Conservation (phyloP, 352 stramenopile species). For the Phytopythium montanum region DNA sequence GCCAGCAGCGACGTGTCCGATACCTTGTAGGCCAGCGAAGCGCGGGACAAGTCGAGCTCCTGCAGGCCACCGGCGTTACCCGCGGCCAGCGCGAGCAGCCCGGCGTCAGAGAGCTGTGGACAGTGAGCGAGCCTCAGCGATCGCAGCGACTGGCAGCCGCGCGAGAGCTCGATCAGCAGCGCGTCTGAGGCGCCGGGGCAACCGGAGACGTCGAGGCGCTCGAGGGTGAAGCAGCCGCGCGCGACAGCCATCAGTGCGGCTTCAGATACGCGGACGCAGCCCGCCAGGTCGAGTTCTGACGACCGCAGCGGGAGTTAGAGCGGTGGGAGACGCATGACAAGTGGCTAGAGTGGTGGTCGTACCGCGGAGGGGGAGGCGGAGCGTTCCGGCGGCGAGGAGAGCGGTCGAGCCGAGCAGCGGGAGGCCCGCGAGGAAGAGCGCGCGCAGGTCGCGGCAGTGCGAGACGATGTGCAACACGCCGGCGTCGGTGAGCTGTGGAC, state of each 20-base stretch:
- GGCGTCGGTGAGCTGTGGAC: slow-evolving; percentile 55
- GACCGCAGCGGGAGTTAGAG: not conserved
- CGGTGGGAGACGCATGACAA: not conserved
- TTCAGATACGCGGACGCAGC: slow-evolving; percentile 52
- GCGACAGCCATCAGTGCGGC: not conserved
- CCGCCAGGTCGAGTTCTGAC: slow-evolving; percentile 82
- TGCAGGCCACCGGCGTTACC: slow-evolving; percentile 46
- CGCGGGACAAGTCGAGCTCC: slow-evolving; percentile 80
- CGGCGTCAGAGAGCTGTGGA: slow-evolving; percentile 84
- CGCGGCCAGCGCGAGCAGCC: slow-evolving; percentile 76
- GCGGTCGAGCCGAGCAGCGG: slow-evolving; percentile 40
- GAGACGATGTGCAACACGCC: slow-evolving; percentile 51
- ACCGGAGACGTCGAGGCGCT: slow-evolving; percentile 75
- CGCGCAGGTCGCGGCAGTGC: slow-evolving; percentile 41
- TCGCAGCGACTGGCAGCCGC: slow-evolving; percentile 54
- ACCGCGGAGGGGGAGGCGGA: slow-evolving; percentile 52
- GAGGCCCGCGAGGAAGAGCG: slow-evolving; percentile 55
- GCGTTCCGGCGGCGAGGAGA: slow-evolving; percentile 55
- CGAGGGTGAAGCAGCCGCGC: slow-evolving; percentile 3
- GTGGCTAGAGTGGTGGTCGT: not conserved
- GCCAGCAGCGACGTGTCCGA: slow-evolving; percentile 90
- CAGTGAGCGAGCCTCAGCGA: slow-evolving; percentile 53
- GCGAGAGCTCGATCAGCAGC: slow-evolving; percentile 65
- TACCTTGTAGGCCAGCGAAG: slow-evolving; percentile 89
- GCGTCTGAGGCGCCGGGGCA: slow-evolving; percentile 78